Base-by-base conservation (phyloP, 768 basidiomycete genomes). In the Lanmaoa rubissima region DNA sequence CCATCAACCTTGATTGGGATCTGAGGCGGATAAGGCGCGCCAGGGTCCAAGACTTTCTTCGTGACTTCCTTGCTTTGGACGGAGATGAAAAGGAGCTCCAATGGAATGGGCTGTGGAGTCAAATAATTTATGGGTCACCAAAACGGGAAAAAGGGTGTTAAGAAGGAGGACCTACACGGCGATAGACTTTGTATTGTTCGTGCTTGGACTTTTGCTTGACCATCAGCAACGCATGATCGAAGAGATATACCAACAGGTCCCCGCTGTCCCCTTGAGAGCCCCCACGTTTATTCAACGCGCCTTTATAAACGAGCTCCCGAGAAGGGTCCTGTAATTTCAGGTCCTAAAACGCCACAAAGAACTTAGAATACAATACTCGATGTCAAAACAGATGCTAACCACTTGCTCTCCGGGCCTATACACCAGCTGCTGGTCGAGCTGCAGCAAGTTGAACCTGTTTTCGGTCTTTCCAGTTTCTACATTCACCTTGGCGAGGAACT, bases 201-300 rank as follows among this genome's bases (percentile, higher is more conserved):
- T 87, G 86, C 69, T 94, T 94, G 73, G 86, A 91, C 73, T 93
- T 94, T 69, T 94, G 88, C 75, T 94, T 98, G 61, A 91, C 94
- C 83, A 98, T 92, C 34, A 99, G 76, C 42, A 99, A 75, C 1
- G 94, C 94, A 72, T 99, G 97, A 70, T 99, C 97, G 68, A 99
- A 97, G 66, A 99, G 74, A 77, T 96, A 98, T 7, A 96, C 91
- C 64, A 92, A 83, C 48, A 98, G 78, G 69, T 98, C 96, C 16
- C 93, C 94, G 65, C 86, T 93, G 58, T 89, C 88, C 57, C 81
- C 80, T 65, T 86, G 81, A 7, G 76, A 76, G 4, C 84, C 84
- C 1, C 86, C 85, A 9, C 94, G 85, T 68, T 94, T 92, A 69
- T 92, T 97, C 62, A 98, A 76, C 28, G 84, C 74, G 21, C 94